Conservation (phyloP, 208 protist species). For the Leishmania braziliensis region DNA sequence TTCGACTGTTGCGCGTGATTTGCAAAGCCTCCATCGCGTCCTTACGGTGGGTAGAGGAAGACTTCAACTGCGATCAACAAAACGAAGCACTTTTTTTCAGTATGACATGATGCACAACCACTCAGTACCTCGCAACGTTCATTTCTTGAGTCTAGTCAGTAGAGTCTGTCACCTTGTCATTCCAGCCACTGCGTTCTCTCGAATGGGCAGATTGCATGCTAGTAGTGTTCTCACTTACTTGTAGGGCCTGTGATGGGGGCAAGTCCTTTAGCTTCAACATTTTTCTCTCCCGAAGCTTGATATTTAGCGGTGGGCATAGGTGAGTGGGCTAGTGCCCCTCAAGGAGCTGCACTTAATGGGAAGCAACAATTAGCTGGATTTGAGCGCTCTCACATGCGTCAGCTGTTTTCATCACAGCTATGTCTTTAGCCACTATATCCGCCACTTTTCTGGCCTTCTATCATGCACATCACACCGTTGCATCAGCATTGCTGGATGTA, state of each 20-base stretch:
- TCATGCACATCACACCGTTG: neutral
- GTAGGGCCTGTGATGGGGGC: neutral
- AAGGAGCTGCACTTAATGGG: slow-evolving; percentile 1
- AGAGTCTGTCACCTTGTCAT: neutral
- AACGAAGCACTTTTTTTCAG: neutral
- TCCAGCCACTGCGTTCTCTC: neutral
- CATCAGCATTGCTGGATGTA: slow-evolving; percentile 3
- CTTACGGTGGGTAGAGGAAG: neutral
- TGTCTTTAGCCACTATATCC: neutral
- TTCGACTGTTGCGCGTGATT: neutral
- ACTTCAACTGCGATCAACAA: neutral
- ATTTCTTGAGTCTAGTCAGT: neutral
- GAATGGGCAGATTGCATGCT: neutral
- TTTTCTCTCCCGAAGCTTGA: neutral
- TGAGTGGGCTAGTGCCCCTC: neutral
- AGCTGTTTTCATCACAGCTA: neutral
- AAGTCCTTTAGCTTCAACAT: neutral
- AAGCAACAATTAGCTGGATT: neutral
- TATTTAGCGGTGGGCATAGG: neutral
- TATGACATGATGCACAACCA: neutral
- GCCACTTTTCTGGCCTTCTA: neutral
- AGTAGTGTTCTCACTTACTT: neutral
- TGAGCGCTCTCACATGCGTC: neutral
- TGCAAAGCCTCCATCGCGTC: neutral
- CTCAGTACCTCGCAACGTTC: neutral